Conservation (phyloP, 768 basidiomycete species). For the Phaffia australis region DNA sequence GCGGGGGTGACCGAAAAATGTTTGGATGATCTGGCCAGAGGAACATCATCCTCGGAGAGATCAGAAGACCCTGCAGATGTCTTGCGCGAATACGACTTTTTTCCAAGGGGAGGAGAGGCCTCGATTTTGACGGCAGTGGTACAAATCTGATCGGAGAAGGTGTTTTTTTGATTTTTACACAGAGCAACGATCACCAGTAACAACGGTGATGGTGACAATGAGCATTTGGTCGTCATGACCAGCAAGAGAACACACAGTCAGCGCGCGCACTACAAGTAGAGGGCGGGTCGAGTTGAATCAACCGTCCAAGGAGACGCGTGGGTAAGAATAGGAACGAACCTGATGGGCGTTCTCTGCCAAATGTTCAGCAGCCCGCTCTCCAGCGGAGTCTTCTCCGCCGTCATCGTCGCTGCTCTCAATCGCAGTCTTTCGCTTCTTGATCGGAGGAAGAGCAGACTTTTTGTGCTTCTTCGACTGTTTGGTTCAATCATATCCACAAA, state of each 20-base stretch:
- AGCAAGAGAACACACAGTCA: neutral
- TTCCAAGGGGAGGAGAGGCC: neutral
- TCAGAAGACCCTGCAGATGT: conserved; percentile 8
- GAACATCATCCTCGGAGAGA: conserved; percentile 24
- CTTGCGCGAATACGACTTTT: neutral
- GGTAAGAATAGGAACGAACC: neutral
- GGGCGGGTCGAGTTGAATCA: neutral
- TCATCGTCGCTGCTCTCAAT: conserved; percentile 18
- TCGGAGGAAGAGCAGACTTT: conserved; percentile 11
- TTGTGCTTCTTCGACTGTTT: conserved; percentile 24
- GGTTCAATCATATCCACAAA: neutral
- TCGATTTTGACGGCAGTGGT: conserved; percentile 25
- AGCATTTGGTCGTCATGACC: neutral
- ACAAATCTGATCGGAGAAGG: neutral
- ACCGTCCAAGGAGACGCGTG: neutral
- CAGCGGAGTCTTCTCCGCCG: neutral
- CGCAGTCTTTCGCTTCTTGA: conserved; percentile 24
- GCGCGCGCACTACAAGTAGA: neutral
- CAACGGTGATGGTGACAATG: too few species aligned
- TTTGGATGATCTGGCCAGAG: conserved; percentile 11
- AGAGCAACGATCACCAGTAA: neutral
- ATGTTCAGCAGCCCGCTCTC: neutral
- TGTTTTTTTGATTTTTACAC: neutral
- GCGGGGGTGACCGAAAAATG: conserved; percentile 33
- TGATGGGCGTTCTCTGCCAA: conserved; percentile 4